Conservation (phyloP, 371 early-diverging fungal genomes). For the Mucor circinelloides region DNA sequence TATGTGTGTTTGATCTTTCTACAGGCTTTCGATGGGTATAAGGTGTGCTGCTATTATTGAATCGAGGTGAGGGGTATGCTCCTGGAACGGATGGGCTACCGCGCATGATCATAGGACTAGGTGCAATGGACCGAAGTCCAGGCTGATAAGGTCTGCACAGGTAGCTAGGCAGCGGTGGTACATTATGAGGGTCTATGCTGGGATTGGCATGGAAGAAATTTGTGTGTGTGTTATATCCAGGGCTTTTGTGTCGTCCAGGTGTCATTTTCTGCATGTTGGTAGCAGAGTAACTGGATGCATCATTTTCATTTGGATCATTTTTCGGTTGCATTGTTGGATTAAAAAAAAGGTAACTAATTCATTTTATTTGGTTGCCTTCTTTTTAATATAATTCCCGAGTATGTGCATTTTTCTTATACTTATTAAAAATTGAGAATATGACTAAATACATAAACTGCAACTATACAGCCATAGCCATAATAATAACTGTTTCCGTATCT, state of each 20-base stretch:
- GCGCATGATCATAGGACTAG: slow-evolving; percentile 12
- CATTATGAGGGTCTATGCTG: neutral
- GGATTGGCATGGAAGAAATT: slow-evolving; percentile 1
- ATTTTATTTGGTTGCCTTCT: neutral
- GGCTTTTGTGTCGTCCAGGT: neutral
- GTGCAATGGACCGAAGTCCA: slow-evolving; percentile 9
- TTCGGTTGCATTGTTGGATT: neutral
- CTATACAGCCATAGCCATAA: too few species aligned
- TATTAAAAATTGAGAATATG: neutral
- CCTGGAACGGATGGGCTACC: slow-evolving; percentile 6
- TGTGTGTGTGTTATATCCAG: neutral
- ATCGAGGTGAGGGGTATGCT: slow-evolving; percentile 1
- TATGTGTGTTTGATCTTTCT: slow-evolving; percentile 5
- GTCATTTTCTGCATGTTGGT: neutral
- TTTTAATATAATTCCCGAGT: neutral
- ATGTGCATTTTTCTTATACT: neutral
- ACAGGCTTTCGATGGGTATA: slow-evolving; percentile 13
- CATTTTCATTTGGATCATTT: neutral
- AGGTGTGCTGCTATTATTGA: neutral
- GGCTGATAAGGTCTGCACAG: slow-evolving; percentile 18
- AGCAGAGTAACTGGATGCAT: neutral
- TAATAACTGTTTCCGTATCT: too few species aligned
- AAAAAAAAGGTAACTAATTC: neutral
- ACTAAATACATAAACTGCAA: neutral
- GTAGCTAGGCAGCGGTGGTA: neutral